Evolutionary conservation across 75 land plant species (phyloP).

Genomic region (Pinus albicaulis): DNA sequence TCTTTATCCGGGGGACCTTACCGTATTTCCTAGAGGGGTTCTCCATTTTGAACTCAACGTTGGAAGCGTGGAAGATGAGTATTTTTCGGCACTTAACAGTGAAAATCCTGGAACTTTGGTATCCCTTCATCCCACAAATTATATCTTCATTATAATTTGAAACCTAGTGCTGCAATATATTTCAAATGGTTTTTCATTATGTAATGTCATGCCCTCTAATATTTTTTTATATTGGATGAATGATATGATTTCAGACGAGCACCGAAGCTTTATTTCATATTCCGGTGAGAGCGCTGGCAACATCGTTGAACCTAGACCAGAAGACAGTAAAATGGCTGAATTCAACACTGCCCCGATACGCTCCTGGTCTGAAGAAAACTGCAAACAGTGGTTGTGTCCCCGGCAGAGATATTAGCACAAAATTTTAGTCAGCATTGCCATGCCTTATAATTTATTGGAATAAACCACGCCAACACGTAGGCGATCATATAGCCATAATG

Average conservation of each 20-base stretch:
- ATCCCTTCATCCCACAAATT: neutral
- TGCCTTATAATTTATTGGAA: too few relatives aligned
- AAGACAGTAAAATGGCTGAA: neutral
- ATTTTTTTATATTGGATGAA: neutral
- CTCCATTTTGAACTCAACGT: constrained; percentile 23
- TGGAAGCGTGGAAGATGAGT: constrained; percentile 8
- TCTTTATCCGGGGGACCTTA: constrained; percentile 20
- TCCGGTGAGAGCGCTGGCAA: neutral
- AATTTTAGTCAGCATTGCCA: too few relatives aligned
- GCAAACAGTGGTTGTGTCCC: neutral
- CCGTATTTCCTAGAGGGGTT: constrained; percentile 20
- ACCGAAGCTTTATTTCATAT: neutral
- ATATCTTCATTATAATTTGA: neutral
- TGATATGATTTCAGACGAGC: neutral
- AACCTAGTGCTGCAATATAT: neutral
- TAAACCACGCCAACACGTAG: too few relatives aligned
- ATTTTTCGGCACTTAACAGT: constrained; percentile 20
- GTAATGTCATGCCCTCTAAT: neutral
- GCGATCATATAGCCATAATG: too few relatives aligned
- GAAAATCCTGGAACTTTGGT: constrained; percentile 18
- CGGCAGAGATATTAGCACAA: neutral
- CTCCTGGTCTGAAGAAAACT: neutral
- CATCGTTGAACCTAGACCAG: neutral
- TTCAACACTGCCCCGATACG: neutral
- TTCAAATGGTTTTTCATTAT: neutral